Base-by-base conservation (phyloP, 108 stramenopile species). In the Aurantiochytrium sp. region DNA sequence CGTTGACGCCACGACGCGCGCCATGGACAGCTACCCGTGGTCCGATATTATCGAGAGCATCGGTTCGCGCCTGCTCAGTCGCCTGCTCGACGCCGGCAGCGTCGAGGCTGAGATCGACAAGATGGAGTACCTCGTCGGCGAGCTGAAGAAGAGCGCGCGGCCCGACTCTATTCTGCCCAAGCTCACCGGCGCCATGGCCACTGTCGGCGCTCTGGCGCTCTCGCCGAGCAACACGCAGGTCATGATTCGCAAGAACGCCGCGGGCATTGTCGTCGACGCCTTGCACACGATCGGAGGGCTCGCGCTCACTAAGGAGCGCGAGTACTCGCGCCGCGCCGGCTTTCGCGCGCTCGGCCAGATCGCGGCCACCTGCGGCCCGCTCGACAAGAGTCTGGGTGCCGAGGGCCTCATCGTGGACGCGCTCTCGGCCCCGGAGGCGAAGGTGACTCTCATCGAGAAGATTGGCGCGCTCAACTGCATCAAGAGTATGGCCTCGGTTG, bases 401-500 rank as follows among this genome's bases (percentile, higher is more conserved):
- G 39, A 41, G 21, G 55, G 24, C 4, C 86, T 85, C 34, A 45
- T 88, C n/a, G 0, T 39, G 6, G 2, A 73, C 32, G 85, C 88
- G 54, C 31, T 88, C 41, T 48, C 42, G 6, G 73, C 73, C n/a
- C 39, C 73, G 0, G 55, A 52, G 37, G 4, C 52, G 21, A 27
- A 53, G 24, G 54, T 88, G 54, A 45, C 88, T 36, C 4, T 86
- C 8, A 53, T 21, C 27, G 88, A 88, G 85, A 39, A 81, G 73
- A 81, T 81, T 41, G 73, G 73, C 45, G 73, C 73, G 32, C 52
- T 88, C 54, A 50, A 85, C n/a, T 88, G 54, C 55, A 34, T 88
- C 37, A 55, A 37, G 41, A 30, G 39, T 22, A 55, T 88, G 54
- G 86, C 88, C 4, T 17, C 50, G 1, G 4, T 22, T 24, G 27